Conservation (phyloP, 1,284 basidiomycete species). For the Stygiomarasmius scandens region DNA sequence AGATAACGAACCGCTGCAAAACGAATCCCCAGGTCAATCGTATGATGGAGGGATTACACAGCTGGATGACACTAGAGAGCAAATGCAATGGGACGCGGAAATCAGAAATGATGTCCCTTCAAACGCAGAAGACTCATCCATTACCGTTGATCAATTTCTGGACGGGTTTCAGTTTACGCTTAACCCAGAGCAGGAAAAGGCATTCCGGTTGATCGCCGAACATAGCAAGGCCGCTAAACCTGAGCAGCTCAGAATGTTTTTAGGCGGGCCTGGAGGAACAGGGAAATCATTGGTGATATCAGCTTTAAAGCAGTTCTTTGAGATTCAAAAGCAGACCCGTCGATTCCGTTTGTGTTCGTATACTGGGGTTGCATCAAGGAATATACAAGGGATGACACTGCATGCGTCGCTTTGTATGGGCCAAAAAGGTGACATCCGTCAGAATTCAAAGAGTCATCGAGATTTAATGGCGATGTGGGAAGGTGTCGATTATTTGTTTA, state of each 20-base stretch:
- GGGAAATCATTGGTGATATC: slow-evolving; percentile 40
- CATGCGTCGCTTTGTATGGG: slow-evolving; percentile 30
- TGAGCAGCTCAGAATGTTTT: slow-evolving; percentile 30
- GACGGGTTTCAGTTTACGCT: no score
- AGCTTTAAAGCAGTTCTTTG: slow-evolving; percentile 34
- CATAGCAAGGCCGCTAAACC: slow-evolving; percentile 21
- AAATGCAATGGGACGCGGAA: no score
- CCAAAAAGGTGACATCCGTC: slow-evolving; percentile 3
- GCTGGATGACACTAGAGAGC: no score
- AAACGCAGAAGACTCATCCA: no score
- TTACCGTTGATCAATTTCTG: no score
- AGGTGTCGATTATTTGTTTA: slow-evolving; percentile 40
- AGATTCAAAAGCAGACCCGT: slow-evolving; percentile 17
- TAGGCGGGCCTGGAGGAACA: slow-evolving; percentile 38
- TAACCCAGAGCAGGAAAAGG: slow-evolving; percentile 30
- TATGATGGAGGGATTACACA: no score
- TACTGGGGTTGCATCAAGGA: slow-evolving; percentile 37
- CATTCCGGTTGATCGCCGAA: slow-evolving; percentile 31
- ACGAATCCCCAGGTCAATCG: no score
- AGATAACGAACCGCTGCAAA: no score
- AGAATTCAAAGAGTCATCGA: slow-evolving; percentile 2
- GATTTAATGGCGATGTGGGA: slow-evolving; percentile 36
- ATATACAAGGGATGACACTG: slow-evolving; percentile 38
- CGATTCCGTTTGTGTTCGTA: slow-evolving; percentile 32
- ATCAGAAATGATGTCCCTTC: no score